Base-by-base conservation (phyloP, 495 filamentous ascomycete genomes). In the Podospora pseudopauciseta region DNA sequence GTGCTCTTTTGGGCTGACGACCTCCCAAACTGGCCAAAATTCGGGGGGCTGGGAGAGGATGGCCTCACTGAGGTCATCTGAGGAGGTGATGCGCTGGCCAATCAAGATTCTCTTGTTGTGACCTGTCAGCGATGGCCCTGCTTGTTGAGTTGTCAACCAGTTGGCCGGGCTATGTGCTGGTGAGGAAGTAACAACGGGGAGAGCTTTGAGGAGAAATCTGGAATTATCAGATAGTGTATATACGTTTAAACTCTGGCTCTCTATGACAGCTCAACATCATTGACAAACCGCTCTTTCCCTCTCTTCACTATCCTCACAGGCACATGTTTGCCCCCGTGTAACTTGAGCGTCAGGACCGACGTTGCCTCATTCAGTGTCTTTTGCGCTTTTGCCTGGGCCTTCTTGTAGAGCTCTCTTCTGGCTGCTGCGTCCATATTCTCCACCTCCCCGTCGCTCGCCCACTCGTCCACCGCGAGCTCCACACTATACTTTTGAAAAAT, bases 401-500 rank as follows among this genome's bases (percentile, higher is more conserved):
- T 83, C 56, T 70, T 67, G 78, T 90, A 90, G 56, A 87, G 59
- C 63, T 71, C 71, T 58, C 80, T 77, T 77, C 80, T 83, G 72
- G 86, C 76, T 65, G 76, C 78, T 6, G 68, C 62, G 11, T 73
- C 73, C 87, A 90, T 89, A 60, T 58, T 69, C 20, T 76, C 81
- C 6, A 91, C 79, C 75, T 89, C 84, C n/a, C 85, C 86, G 66
- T 91, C 87, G 57, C 66, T 82, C 49, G 86, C 86, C 78, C 81
- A 87, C 65, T 85, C 81, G 53, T 86, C 81, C 18, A 91, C 85
- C 1, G 83, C 88, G 60, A 93, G 81, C 78, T 91, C 87, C 13
- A 92, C 80, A 68, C 83, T 87, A 75, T 88, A 89, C 39, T 83
- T 77, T 64, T 84, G 81, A 66, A 92, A 89, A 7, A 93, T 77